A percentile compares a stretch with the other conserved stretches of the same genome.
These are phyloP conservation scores for Gaertneriomyces semiglobifer DNA, from an alignment of 192 early-diverging fungal species.

Conservation along the genomic window DNA sequence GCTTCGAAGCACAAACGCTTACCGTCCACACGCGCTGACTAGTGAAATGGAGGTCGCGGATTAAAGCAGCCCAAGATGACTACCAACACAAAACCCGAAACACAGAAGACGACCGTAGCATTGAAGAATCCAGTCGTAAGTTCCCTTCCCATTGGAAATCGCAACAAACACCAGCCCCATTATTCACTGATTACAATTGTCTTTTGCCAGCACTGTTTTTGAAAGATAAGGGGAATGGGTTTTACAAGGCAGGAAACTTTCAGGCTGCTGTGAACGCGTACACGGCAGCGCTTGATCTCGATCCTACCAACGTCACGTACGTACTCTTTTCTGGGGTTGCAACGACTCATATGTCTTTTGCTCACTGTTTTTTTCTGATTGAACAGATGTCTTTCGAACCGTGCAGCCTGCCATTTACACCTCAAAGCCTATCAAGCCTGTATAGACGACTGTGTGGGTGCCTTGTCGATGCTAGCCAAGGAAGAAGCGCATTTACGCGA, in stretches of 20 bases:
- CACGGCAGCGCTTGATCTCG: slow-evolving; percentile 62
- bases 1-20: background rate
- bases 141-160: too few species aligned
- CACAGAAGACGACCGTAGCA: background rate
- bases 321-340: slow-evolving; percentile 1
- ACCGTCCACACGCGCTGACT: background rate
- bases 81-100: slow-evolving; percentile 14
- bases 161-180: background rate
- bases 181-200: background rate
- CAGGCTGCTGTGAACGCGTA: slow-evolving; percentile 70
- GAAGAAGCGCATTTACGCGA: slow-evolving; percentile 29
- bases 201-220: slow-evolving; percentile 27
- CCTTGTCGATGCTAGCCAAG: slow-evolving; percentile 45
- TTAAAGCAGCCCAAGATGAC: slow-evolving; percentile 32
- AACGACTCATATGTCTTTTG: background rate
- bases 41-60: slow-evolving; percentile 45
- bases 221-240: slow-evolving; percentile 67
- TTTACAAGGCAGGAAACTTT: slow-evolving; percentile 61
- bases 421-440: slow-evolving; percentile 50
- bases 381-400: slow-evolving; percentile 55
- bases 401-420: slow-evolving; percentile 65
- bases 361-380: background rate
- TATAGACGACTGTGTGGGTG: slow-evolving; percentile 62
- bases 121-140: slow-evolving; percentile 30
- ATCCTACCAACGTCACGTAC: slow-evolving; percentile 57